phyloP scores from a whole-genome alignment of 495 filamentous ascomycete species.

The Coniosporium apollinis region DNA sequence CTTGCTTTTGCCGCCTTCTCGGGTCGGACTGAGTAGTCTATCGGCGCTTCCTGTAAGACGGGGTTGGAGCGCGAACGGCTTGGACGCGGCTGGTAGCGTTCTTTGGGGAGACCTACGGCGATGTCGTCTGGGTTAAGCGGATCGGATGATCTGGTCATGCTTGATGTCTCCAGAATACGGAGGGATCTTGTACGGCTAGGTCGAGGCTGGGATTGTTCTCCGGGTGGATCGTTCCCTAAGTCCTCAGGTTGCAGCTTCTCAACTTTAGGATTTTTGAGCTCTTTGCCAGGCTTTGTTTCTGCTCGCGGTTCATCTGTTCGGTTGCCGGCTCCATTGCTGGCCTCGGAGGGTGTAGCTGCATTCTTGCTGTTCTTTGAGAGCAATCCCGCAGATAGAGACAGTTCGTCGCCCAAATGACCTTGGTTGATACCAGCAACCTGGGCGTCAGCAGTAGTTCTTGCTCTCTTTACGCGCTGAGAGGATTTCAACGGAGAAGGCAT shows the following conservation, averaged over 20 bases:
- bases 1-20: constrained; percentile 16
- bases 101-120: constrained; percentile 16
- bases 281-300: not conserved
- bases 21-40: constrained; percentile 17
- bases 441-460: not conserved
- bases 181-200: not conserved
- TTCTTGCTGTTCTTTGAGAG: not conserved
- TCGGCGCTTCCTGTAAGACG: constrained; percentile 5
- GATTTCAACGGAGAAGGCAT: not conserved
- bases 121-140: constrained; percentile 13
- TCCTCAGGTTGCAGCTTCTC: constrained; percentile 13
- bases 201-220: constrained; percentile 20
- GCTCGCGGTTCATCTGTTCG: not conserved
- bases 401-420: not conserved
- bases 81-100: constrained; percentile 21
- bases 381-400: too few relatives aligned
- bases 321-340: not conserved
- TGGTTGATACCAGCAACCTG: not conserved
- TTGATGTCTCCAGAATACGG: not conserved
- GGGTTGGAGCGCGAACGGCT: constrained; percentile 20
- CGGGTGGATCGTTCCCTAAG: constrained; percentile 13
- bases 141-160: not conserved
- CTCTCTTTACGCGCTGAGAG: not conserved
- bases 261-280: not conserved
- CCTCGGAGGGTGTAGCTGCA: not conserved